Conservation (phyloP, 208 protist genomes). For the Lotmaria passim region DNA sequence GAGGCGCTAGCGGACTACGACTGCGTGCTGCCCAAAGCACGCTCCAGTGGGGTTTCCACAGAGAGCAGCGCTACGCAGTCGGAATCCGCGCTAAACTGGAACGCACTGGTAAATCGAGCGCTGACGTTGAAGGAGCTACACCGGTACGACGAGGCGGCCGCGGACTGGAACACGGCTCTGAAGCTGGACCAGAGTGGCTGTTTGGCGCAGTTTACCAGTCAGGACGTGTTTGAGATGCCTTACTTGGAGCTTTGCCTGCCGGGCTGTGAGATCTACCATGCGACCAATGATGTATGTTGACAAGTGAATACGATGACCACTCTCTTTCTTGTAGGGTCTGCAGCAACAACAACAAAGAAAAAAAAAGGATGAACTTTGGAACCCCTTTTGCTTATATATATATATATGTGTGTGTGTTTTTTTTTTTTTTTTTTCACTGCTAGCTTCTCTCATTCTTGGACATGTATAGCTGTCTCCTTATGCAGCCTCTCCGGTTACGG, state of each 20-base stretch:
- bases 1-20: slow-evolving; percentile 82
- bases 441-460: no score
- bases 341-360: no score
- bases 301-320: neutral
- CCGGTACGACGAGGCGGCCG: slow-evolving; percentile 73
- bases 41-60: neutral
- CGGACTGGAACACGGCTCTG: slow-evolving; percentile 85
- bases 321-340: neutral
- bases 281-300: neutral
- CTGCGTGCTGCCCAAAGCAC: slow-evolving; percentile 49
- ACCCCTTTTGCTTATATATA: no score
- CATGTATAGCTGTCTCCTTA: no score
- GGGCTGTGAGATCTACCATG: slow-evolving; percentile 47
- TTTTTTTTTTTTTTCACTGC: no score
- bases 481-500: no score
- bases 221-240: slow-evolving; percentile 63
- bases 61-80: neutral
- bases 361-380: no score
- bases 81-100: slow-evolving; percentile 21
- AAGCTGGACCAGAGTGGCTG: slow-evolving; percentile 51
- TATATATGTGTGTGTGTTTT: no score
- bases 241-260: slow-evolving; percentile 66
- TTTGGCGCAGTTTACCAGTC: slow-evolving; percentile 50
- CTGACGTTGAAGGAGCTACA: slow-evolving; percentile 84
- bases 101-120: slow-evolving; percentile 80